Evolutionary conservation across 176 grass and related monocot species (phyloP), one percentile per base, ranked within the genome.

Genomic region (Ananas comosus): DNA sequence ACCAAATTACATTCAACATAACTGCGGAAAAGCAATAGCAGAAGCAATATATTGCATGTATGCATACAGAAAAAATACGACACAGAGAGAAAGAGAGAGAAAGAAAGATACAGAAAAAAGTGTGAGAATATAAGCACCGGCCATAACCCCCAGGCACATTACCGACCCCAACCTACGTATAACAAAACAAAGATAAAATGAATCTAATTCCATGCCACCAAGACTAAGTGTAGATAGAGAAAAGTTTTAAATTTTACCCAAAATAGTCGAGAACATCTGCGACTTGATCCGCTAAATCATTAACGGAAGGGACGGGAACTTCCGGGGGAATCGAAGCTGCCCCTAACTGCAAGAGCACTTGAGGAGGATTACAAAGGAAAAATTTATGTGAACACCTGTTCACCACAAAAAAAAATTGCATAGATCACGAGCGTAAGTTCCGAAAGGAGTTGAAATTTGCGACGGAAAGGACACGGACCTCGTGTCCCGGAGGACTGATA

Each of bases 261-360:
- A 75, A 75, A 53, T 66, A 33, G 21, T 75, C 73, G 33, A 75
- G 63, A 75, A 75, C 63, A 49, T 56, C 64, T 48, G 51, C 65
- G 25, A 77, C 19, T 42, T 69, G 74, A 77, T 77, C 74, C 56
- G 33, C 74, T 28, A 77, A 77, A 68, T 77, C 74, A 68, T 77
- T 52, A 48, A 77, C 74, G 24, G 65, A 69, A 77, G 74, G 64
- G 23, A 76, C 5, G 12, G 64, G 51, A 76, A 49, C 18, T 56
- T 68, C 19, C 24, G 64, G 22, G 4, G 74, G 68, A 68, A 76
- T 67, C 68, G 74, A 18, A 68, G 74, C 51, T 42, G 64, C 74
- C 56, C 74, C 74, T 28, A 68, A 49, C 65, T 77, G 52, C 64
- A 58, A 29, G 1, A 14, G 4, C 64, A 50, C n/a, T 54, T 42